Evolutionary conservation across 2,329 filamentous ascomycete genomes (phyloP), one percentile per base, ranked within the genome.

Genomic region (Sporothrix phasma): DNA sequence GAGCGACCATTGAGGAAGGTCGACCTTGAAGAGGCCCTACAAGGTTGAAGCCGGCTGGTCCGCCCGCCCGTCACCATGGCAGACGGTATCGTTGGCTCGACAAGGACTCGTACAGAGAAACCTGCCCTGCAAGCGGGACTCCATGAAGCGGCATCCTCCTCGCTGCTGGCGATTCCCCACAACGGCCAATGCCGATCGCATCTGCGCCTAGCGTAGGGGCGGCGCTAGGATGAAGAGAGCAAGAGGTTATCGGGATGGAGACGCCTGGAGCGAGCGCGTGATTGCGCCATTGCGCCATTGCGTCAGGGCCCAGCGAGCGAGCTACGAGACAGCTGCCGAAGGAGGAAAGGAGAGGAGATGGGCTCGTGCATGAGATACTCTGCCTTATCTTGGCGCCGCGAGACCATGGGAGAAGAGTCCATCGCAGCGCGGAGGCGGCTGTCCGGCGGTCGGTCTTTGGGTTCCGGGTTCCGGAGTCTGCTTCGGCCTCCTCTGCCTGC

Each of bases 191-290:
- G 58, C 22, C 26, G 58, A 61, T 61, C 58, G 58, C 59, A 61
- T 46, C 56, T 8, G 34, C 34, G 53, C 34, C 29, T 29, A 19
- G 26, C n/a, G n/a, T n/a, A 24, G 7, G 34, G 34, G 22, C 22
- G 22, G 19, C 59, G 59, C 59, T 61, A 61, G 59, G 59, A 61
- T 51, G 43, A 61, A 61, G 59, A 49, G 22, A 41, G 59, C 24
- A 61, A 61, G 59, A 61, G 59, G 26, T 49, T 61, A 29, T 31
- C 24, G 26, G 19, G 34, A 34, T n/a, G 31, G 24, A 45, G 46
- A 7, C 15, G 46, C 31, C n/a, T 39, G 51, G n/a, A 39, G 31
- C 19, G 51, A n/a, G n/a, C n/a, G n/a, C n/a, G n/a, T n/a, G n/a
- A n/a, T n/a, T n/a, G n/a, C n/a, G n/a, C n/a, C n/a, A n/a, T n/a